Evolutionary conservation across 139 green algal genomes (phyloP).

Genomic region (Coccomyxa sp.): DNA sequence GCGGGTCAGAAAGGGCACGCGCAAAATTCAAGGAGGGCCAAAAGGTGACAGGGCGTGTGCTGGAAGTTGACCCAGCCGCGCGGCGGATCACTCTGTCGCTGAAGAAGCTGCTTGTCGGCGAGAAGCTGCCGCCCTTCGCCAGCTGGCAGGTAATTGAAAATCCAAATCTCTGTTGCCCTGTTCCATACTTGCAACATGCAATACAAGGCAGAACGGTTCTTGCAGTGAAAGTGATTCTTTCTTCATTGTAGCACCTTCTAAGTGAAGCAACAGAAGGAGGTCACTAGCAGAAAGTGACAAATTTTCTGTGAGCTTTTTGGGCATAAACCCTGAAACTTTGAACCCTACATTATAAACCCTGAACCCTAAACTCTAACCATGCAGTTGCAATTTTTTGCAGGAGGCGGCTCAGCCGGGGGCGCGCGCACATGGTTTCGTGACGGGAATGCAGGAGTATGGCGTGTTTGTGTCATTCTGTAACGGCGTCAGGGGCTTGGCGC

Average conservation of each 20-base stretch:
- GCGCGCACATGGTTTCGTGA: slow-evolving; percentile 79
- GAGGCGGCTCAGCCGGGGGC: slow-evolving; percentile 24
- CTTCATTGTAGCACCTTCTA: too few species aligned
- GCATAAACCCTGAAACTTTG: too few species aligned
- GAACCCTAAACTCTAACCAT: too few species aligned
- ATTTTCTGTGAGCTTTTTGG: too few species aligned
- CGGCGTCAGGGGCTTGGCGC: slow-evolving; percentile 60
- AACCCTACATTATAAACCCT: too few species aligned
- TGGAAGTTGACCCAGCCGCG: slow-evolving; percentile 47
- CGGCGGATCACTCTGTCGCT: slow-evolving; percentile 66
- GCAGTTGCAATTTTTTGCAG: too few species aligned
- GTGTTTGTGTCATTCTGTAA: slow-evolving; percentile 88
- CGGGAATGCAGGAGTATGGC: slow-evolving; percentile 71
- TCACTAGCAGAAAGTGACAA: too few species aligned
- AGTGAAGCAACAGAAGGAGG: too few species aligned
- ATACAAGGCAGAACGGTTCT: too few species aligned
- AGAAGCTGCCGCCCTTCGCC: slow-evolving; percentile 62
- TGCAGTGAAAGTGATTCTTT: too few species aligned
- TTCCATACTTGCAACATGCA: too few species aligned
- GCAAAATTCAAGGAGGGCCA: slow-evolving; percentile 57
- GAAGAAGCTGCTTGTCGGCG: slow-evolving; percentile 73
- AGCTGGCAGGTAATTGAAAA: slow-evolving; percentile 21
- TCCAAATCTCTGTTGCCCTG: background rate
- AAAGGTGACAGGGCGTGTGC: slow-evolving; percentile 48
- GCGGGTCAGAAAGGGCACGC: slow-evolving; percentile 15